These are phyloP conservation scores for Penicillium simplicissimum DNA, from an alignment of 495 filamentous ascomycete species.

Conservation along the genomic window DNA sequence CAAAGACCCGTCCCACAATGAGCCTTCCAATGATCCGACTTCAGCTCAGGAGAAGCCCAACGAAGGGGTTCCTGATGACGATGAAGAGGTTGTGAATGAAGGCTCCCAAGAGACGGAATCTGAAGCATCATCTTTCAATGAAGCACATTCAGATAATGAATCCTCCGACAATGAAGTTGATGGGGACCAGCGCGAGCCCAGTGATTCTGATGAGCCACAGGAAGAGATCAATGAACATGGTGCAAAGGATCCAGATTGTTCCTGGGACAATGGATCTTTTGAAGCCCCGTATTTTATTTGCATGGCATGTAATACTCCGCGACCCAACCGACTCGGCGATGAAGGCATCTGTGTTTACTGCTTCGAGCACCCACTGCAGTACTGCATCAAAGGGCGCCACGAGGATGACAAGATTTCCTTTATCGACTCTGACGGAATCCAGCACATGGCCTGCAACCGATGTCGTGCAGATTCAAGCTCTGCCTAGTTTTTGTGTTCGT, in stretches of 20 bases:
- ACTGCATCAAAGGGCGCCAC: conserved; percentile 5
- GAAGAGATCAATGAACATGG: background rate
- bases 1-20: background rate
- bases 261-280: background rate
- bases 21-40: too few species aligned
- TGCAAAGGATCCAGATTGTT: background rate
- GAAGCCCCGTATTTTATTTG: background rate
- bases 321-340: background rate
- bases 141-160: background rate
- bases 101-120: background rate
- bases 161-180: background rate
- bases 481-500: too few species aligned
- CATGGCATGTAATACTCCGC: background rate
- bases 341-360: conserved; percentile 10
- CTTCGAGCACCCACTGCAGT: background rate
- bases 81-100: background rate
- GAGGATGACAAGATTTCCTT: background rate
- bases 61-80: background rate
- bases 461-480: background rate
- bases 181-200: background rate
- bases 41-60: background rate
- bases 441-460: conserved; percentile 1
- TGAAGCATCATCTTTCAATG: background rate
- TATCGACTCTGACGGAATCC: background rate
- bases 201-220: background rate